Evolutionary conservation across 306 rosid genomes (phyloP).

Genomic region (Mimosa bimucronata): DNA sequence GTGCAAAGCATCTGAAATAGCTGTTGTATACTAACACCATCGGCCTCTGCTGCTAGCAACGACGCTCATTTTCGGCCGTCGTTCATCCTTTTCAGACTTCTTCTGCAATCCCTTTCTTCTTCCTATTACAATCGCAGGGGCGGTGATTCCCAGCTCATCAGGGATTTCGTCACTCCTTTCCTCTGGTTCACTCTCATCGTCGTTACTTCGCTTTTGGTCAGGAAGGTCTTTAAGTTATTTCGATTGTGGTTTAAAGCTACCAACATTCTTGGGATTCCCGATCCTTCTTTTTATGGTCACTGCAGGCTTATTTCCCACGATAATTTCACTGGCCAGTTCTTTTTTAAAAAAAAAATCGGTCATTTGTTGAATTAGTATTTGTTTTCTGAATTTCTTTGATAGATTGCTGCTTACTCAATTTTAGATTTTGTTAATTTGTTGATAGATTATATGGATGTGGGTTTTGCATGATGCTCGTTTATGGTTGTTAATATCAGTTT

Average conservation of each 20-base stretch:
- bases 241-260: slow-evolving; percentile 52
- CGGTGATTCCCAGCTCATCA: slow-evolving; percentile 42
- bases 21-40: no score
- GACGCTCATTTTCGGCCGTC: no score
- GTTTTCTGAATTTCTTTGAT: neutral
- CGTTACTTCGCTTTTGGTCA: slow-evolving; percentile 53
- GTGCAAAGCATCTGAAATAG: no score
- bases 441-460: neutral
- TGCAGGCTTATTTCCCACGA: slow-evolving; percentile 52
- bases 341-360: slow-evolving; percentile 8
- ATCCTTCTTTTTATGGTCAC: slow-evolving; percentile 63
- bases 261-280: slow-evolving; percentile 67
- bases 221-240: slow-evolving; percentile 42
- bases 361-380: neutral
- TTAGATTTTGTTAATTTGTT: neutral
- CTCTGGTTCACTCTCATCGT: slow-evolving; percentile 62
- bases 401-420: neutral
- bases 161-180: slow-evolving; percentile 58
- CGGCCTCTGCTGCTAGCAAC: no score
- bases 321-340: slow-evolving; percentile 53
- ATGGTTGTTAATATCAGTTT: no score
- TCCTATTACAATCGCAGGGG: slow-evolving; percentile 10
- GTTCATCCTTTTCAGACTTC: slow-evolving; percentile 39
- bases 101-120: slow-evolving; percentile 43
- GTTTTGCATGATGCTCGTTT: neutral